phyloP scores from a whole-genome alignment of 2,329 filamentous ascomycete species.

The Pseudogymnoascus pannorum region DNA sequence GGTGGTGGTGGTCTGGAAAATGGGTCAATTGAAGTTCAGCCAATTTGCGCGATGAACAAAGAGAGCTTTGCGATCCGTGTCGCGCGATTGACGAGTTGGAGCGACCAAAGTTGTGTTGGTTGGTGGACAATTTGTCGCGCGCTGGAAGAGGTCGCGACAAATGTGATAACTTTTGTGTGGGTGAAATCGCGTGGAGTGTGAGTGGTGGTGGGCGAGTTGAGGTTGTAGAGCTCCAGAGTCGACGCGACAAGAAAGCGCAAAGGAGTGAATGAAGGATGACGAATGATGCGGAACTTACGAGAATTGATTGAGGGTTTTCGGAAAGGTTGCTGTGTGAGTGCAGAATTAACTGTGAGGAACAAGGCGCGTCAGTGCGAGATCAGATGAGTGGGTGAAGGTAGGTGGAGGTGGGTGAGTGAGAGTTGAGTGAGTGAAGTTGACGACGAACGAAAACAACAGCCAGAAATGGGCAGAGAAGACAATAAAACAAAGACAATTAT shows the following conservation, averaged over 20 bases:
- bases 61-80: background rate
- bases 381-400: background rate
- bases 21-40: slow-evolving; percentile 10
- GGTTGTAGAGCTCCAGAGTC: too few species aligned
- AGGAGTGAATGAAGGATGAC: background rate
- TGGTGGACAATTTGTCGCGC: background rate
- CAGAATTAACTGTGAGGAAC: background rate
- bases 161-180: background rate
- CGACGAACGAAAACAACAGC: background rate
- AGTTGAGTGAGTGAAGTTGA: background rate
- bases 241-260: background rate
- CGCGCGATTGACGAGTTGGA: background rate
- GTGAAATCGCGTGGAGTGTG: background rate
- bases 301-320: background rate
- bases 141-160: background rate
- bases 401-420: background rate
- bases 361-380: background rate
- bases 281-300: background rate
- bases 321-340: background rate
- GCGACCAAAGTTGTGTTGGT: background rate
- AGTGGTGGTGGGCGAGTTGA: background rate
- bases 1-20: slow-evolving; percentile 6
- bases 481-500: background rate
- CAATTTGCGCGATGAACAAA: background rate
- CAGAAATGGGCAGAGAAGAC: background rate